Base-by-base conservation (phyloP, 2,329 filamentous ascomycete genomes). In the Cladosporium sp. region DNA sequence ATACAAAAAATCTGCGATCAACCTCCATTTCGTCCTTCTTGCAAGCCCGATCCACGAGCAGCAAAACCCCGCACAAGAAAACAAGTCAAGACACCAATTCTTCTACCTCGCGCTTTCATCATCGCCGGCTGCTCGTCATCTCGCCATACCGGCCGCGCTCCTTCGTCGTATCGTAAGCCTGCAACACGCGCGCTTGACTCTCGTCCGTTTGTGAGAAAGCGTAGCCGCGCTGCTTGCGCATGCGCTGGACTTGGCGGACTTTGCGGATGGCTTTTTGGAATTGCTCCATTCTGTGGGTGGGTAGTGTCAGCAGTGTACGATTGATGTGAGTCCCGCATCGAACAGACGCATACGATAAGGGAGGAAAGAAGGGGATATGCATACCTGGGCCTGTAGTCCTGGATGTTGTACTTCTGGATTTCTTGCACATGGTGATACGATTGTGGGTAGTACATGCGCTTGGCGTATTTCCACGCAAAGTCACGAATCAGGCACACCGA, bases 201-300 rank as follows among this genome's bases (percentile, higher is more conserved):
- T 99, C 94, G 73, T 99, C 94, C 60, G 93, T 95, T 76, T 97
- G 92, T 67, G 91, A 96, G 76, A 99, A 99, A 62, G 94, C 94
- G 72, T 99, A 99, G 36, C 94, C 94, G 70, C 94, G 89, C 78
- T 99, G 94, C 78, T 99, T 99, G 73, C 94, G 91, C 94, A 97
- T 99, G 64, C 94, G 89, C 78, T 97, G 94, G 40, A 97, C 94
- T 76, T 99, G 94, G 54, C 94, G 86, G 55, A 99, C 94, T 78
- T 99, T 99, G 69, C 94, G 89, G 71, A 99, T 97, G 20, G 94
- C 94, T 77, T 99, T 99, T 78, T 99, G 94, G 81, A 99, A 99
- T 77, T 99, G 94, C 72, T 99, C 94, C 94, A 99, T 99, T 71
- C 90, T 93, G 63, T 19, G 43, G 30, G 42, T 2, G 62, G 25